Evolutionary conservation across 2,329 filamentous ascomycete genomes (phyloP), one percentile per base, ranked within the genome.

Genomic region (Colletotrichum sp.): DNA sequence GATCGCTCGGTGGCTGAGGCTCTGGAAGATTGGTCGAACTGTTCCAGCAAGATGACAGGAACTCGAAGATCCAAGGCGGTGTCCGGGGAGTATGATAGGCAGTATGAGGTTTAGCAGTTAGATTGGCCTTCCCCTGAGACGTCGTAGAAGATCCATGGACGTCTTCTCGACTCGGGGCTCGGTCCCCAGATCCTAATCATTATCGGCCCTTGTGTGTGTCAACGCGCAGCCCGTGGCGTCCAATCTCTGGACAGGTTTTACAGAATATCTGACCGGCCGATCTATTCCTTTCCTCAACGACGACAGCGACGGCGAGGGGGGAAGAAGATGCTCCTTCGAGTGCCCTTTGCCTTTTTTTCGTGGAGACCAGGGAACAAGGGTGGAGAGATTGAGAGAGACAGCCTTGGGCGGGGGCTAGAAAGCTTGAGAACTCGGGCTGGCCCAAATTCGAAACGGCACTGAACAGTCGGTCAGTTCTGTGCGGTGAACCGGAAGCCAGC

Each of bases 141-240:
- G 34, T 64, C 26, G 64, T 73, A 64, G 72, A 75, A 68, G 30
- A 28, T 36, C 13, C 34, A 34, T 48, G 55, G 73, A 75, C 57
- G 64, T 65, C 28, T 73, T 65, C 70, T 60, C 16, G 59, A 59
- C 18, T 55, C n/a, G 44, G 59, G 44, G 64, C 74, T 64, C 74
- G 65, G 64, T 30, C 64, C 59, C 48, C 32, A 26, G n/a, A 22
- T 75, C 30, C 39, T 34, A 65, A 62, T 39, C 32, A 69, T 30
- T 59, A 36, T 55, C 59, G 59, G 28, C 9, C 34, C 59, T 74
- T 59, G 64, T 72, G 39, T 62, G 24, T 74, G 74, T 74, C 70
- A 76, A 76, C 74, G 65, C 70, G 70, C 74, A 74, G 48, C 26
- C 57, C 57, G 74, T 69, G 71, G 74, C 74, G 74, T 74, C 71